Evolutionary conservation across 306 rosid genomes (phyloP), one percentile per base, ranked within the genome.

Genomic region (Datisca glomerata): DNA sequence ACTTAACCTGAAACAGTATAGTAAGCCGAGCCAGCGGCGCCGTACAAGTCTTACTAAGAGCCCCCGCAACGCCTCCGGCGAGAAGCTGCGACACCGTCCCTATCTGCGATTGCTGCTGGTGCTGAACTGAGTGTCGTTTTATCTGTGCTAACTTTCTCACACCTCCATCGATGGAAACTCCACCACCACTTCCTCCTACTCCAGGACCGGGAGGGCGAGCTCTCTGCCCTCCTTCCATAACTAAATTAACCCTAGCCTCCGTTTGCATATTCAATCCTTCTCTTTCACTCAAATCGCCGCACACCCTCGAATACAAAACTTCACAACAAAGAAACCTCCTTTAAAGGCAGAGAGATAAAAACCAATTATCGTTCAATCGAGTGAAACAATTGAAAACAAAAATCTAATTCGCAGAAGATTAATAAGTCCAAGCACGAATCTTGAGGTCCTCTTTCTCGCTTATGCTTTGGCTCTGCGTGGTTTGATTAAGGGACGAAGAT

Each of bases 21-120:
- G 98, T 91, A 17, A 91, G 81, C 13, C 98, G 76, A 12, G 96
- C 98, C 34, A 91, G 92, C 32, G 98, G 98, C 17, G 98, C 98
- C 25, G 98, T 91, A 43, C 96, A 91, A n/a, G 98, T 85, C 65
- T 91, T 91, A 57, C 81, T 67, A 6, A 91, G 62, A 23, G 96
- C 94, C 3, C 98, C 98, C 9, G 98, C 98, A 32, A 91, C 87
- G 2, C 98, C 98, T 16, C 96, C 96, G 34, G 98, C 93, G 13
- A 84, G 71, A 50, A 84, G 86, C 67, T 91, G 98, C 32, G 96
- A 78, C 19, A 78, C 12, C n/a, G 92, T 57, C 14, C 81, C 87
- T 46, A 75, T 66, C 78, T 75, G 96, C 41, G 89, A 65, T 54
- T 67, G 75, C 27, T 74, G 87, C 43, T 67, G 75, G 23, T 74